These are phyloP conservation scores for Xylaria grammica DNA, from an alignment of 495 filamentous ascomycete genomes.

Conservation along the genomic window DNA sequence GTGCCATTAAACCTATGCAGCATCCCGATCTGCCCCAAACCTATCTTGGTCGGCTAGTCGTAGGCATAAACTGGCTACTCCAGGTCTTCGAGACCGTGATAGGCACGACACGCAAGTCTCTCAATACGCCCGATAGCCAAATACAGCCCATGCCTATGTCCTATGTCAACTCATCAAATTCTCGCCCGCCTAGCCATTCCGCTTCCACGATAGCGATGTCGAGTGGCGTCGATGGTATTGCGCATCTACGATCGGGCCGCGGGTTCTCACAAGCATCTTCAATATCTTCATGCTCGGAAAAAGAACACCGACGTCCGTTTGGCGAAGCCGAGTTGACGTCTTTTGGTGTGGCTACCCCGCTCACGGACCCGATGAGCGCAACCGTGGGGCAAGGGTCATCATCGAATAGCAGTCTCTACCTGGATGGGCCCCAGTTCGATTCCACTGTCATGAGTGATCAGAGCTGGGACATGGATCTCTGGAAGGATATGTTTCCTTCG, in stretches of 20 bases:
- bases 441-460: background rate
- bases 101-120: background rate
- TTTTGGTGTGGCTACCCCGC: background rate
- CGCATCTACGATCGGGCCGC: background rate
- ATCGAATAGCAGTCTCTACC: background rate
- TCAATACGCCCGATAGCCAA: background rate
- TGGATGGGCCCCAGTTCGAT: background rate
- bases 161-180: background rate
- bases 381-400: background rate
- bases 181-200: background rate
- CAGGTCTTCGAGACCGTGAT: background rate
- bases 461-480: constrained; percentile 1
- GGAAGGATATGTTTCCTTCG: background rate
- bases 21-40: background rate
- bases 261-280: background rate
- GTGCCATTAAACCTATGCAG: background rate
- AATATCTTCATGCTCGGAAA: background rate
- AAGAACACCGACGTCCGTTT: background rate
- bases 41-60: background rate
- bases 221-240: background rate
- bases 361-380: constrained; percentile 24
- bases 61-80: background rate
- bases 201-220: background rate
- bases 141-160: background rate
- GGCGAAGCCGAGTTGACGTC: constrained; percentile 6